A percentile compares a stretch with the other conserved stretches of the same genome.
Conservation (phyloP, 2,329 filamentous ascomycete genomes). For the Corynespora cassiicola region DNA sequence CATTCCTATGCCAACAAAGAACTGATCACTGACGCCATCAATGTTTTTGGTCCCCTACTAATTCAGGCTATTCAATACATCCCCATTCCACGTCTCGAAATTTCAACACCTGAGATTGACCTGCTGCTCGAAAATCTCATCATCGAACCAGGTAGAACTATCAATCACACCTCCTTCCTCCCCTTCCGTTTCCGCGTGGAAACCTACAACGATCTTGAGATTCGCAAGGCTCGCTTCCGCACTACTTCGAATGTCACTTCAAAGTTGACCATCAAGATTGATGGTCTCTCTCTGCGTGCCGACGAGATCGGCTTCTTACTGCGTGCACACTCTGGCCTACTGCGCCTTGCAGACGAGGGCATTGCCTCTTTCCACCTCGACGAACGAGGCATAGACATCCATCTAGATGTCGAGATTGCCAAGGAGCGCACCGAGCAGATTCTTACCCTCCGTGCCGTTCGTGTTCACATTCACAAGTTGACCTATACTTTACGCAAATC, state of each 20-base stretch:
- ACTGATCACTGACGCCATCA: constrained; percentile 75
- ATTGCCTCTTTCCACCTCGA: constrained; percentile 87
- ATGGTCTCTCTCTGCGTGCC: constrained; percentile 82
- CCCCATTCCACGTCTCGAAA: constrained; percentile 88
- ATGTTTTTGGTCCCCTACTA: constrained; percentile 80
- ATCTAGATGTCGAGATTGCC: constrained; percentile 83
- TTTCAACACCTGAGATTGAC: constrained; percentile 83
- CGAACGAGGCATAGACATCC: constrained; percentile 84
- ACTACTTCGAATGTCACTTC: constrained; percentile 74
- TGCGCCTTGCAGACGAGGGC: constrained; percentile 80
- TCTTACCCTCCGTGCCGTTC: constrained; percentile 75
- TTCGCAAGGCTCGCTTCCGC: constrained; percentile 76
- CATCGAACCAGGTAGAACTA: constrained; percentile 82
- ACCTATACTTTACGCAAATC: constrained; percentile 77
- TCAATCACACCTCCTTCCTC: constrained; percentile 87
- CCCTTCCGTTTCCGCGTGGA: constrained; percentile 83
- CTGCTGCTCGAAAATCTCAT: constrained; percentile 90
- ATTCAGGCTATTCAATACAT: constrained; percentile 83
- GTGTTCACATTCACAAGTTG: constrained; percentile 85
- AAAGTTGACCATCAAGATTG: constrained; percentile 76
- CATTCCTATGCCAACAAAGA: constrained; percentile 71
- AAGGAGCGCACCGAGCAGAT: constrained; percentile 81
- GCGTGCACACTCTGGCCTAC: constrained; percentile 75
- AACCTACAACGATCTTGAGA: constrained; percentile 85
- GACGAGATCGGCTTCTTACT: constrained; percentile 92